Base-by-base conservation (phyloP, 139 green algal species). In the Monoraphidium neglectum region DNA sequence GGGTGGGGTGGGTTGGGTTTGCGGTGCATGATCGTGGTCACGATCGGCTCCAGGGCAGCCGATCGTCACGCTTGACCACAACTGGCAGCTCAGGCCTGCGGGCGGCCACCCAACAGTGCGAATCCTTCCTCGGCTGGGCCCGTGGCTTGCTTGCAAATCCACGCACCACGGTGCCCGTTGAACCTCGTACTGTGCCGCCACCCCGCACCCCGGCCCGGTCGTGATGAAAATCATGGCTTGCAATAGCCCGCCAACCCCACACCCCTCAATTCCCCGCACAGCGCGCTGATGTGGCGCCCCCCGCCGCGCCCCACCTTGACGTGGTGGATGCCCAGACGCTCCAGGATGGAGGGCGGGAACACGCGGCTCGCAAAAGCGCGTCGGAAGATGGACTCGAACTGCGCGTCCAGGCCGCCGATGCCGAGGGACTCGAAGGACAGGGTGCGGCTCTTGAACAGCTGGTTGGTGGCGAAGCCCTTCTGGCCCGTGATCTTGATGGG, bases 181-280 rank as follows among this genome's bases (percentile, higher is more conserved):
- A n/a, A n/a, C n/a, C n/a, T n/a, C n/a, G n/a, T n/a, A n/a, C n/a
- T n/a, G n/a, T n/a, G n/a, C n/a, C n/a, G n/a, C n/a, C n/a, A 72
- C 60, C 83, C 98, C 98, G 91, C 97, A 99, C 79, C 99, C 98
- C 70, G 97, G 95, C 77, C 99, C 97, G 60, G 99, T 99, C 89
- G 99, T 97, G 78, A 99, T 97, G 83, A 99, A 99, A 78, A 99
- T 99, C 89, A 99, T 99, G 74, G 99, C 95, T 85, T 99, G 97
- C 79, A 99, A 32, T 18, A 37, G 13, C 60, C 26, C 60, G 16
- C 26, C 60, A 16, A 16, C 60, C 26, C 21, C 93, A n/a, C 60
- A 16, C 60, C 28, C 26, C 26, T 13, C 60, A 68, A 32, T 35
- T 68, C 60, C 28, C 26, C 93, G 68, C 91, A 80, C 64, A 97